Base-by-base conservation (phyloP, 192 early-diverging fungal genomes). In the Haplosporangium gracile region DNA sequence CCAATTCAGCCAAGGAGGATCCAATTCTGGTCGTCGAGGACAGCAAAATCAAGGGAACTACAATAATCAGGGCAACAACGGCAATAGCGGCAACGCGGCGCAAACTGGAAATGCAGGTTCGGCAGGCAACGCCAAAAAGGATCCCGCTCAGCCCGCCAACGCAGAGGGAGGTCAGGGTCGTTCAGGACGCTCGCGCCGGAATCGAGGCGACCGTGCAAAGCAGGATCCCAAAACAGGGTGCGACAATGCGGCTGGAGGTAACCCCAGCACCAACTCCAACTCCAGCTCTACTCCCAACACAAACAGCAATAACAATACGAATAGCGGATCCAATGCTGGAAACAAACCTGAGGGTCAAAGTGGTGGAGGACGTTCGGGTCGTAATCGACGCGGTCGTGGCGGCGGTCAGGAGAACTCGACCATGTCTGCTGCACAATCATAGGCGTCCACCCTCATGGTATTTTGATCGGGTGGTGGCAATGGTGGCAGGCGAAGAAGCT, bases 361-460 rank as follows among this genome's bases (percentile, higher is more conserved):
- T 26, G 36, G 63, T 51, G 76, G 81, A 39, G 81, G 76, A 18
- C 76, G 77, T 15, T 32, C 39, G 20, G 77, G 82, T 20, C 76
- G 82, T 29, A 78, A 39, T 42, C 82, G 82, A n/a, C 82, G 82
- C 11, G 39, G 63, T 24, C 82, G 82, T 24, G 81, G 81, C 10
- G 79, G 79, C n/a, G 75, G 29, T 15, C 60, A 65, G 60, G 60
- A 65, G 60, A 65, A 26, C 26, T 11, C 60, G 5, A 32, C 60
- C 15, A 11, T 29, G 4, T 11, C 29, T 65, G 26, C 26, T 34
- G 60, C 60, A 65, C 60, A 65, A 32, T 26, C 26, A 32, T 65
- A 65, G 60, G 26, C 26, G 57, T 18, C 16, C 2, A 55, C 51
- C 18, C 7, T 55, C n/a, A 26, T 0, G n/a, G 24, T 9, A 5